Evolutionary conservation across 192 early-diverging fungal species (phyloP).

Genomic region (Chytriomyces confervae): DNA sequence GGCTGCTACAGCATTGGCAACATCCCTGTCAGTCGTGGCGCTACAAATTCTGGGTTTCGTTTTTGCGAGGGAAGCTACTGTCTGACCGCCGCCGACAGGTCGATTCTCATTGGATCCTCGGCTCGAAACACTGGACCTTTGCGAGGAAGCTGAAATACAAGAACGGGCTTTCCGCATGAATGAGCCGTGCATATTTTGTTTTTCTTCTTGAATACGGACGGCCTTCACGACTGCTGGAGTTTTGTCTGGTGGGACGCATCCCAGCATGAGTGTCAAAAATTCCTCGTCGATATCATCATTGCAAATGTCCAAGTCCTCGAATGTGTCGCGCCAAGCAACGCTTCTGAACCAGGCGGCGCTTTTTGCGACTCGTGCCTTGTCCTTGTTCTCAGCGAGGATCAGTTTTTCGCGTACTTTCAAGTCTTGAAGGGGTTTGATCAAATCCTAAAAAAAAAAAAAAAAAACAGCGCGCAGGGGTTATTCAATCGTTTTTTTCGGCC

Average conservation of each 20-base stretch:
- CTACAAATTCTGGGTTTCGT: not conserved
- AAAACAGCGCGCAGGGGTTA: no score
- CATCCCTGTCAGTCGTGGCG: not conserved
- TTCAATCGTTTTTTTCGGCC: no score
- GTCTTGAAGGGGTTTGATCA: not conserved
- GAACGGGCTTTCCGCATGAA: not conserved
- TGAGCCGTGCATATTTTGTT: conserved; percentile 8
- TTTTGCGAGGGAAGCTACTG: not conserved
- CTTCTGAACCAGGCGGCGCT: conserved; percentile 1
- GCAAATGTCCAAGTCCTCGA: not conserved
- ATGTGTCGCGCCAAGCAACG: conserved; percentile 1
- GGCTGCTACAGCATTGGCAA: no score
- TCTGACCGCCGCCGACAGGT: conserved; percentile 11
- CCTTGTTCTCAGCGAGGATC: not conserved
- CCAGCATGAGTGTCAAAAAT: not conserved
- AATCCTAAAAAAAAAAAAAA: no score
- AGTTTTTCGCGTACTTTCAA: not conserved
- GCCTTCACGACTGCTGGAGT: not conserved
- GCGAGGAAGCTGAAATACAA: not conserved
- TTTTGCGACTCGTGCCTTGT: not conserved
- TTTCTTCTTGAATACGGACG: not conserved
- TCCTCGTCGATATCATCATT: conserved; percentile 11
- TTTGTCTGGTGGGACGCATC: not conserved
- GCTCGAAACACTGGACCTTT: not conserved
- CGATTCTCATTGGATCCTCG: not conserved